Base-by-base conservation (phyloP, 1,284 basidiomycete species). In the Pseudozyma hubeiensis region DNA sequence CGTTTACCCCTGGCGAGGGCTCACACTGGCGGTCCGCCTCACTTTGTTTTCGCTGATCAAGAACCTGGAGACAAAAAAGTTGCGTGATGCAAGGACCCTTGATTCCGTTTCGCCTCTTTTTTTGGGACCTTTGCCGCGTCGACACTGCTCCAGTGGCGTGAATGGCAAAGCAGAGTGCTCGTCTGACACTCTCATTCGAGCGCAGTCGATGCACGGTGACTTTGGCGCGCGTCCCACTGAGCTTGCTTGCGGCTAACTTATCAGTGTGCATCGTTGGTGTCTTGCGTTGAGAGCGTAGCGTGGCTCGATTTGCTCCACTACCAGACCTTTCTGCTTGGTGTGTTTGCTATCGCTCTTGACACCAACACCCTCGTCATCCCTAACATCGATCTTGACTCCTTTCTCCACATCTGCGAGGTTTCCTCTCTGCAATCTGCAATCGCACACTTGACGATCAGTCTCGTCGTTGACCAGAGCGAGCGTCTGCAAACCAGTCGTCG, bases 151-250 rank as follows among this genome's bases (percentile, higher is more conserved):
- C 16, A 34, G 31, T 47, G 46, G 14, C 46, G 44, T 41, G 40
- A 41, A 10, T 41, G 4, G 24, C 2, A 24, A 24, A 24, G 24
- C 24, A 16, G 7, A 29, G 7, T 13, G 31, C 56, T 58, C 56
- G 56, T 43, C 56, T 41, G 56, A 53, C 58, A 53, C 31, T 33
- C 11, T 40, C 45, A 43, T 9, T 24, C n/a, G n/a, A 14, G 19
- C 10, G 31, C 51, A 51, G 46, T 34, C 41, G 24, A 57, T 54
- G 63, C 56, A 59, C 52, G 44, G 56, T 55, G 56, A 55, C 56
- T 55, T 65, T 41, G 46, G 63, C 63, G 63, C 63, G 63, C 56
- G 52, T 59, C 31, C 16, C 16, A 24, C 37, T 24, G 17, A 2
- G 40, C 39, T 16, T 14, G 7, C 16, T 41, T 41, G 39, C 39